phyloP scores from a whole-genome alignment of 306 rosid genomes.

The Neltuma alba region DNA sequence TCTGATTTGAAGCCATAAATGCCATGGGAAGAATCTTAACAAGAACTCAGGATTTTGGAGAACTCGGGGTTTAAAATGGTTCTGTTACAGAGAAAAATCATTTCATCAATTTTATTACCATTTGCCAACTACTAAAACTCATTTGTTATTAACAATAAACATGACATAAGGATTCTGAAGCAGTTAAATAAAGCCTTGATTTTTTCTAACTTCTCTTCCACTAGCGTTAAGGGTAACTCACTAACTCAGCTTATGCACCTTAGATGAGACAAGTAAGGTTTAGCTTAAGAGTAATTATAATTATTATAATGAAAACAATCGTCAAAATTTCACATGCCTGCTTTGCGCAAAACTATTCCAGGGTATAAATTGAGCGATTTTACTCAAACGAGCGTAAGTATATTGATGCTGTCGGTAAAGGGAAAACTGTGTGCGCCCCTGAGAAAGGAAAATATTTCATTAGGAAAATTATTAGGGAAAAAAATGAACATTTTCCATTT shows the following conservation, averaged over 20 bases:
- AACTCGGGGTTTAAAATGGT: slow-evolving; percentile 27
- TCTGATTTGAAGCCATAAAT: slow-evolving; percentile 51
- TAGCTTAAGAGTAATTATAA: neutral
- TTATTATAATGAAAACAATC: neutral
- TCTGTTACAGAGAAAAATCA: slow-evolving; percentile 19
- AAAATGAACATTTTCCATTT: neutral
- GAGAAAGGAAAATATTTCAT: neutral
- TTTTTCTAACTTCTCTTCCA: neutral
- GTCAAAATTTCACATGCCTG: neutral
- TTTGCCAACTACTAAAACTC: slow-evolving; percentile 32
- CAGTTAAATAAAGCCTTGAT: neutral
- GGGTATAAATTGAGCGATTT: neutral
- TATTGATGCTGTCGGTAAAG: neutral
- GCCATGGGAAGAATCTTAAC: slow-evolving; percentile 50
- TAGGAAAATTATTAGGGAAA: neutral
- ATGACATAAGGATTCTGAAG: neutral
- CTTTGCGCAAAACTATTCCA: neutral
- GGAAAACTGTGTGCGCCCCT: neutral
- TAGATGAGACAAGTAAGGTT: neutral
- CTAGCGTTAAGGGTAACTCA: neutral
- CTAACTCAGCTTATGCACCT: neutral
- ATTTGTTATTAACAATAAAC: neutral
- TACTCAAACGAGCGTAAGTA: neutral
- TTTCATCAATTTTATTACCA: slow-evolving; percentile 26
- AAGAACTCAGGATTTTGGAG: slow-evolving; percentile 7